Base-by-base conservation (phyloP, 345 rosid species). In the Cardamine resedifolia region DNA sequence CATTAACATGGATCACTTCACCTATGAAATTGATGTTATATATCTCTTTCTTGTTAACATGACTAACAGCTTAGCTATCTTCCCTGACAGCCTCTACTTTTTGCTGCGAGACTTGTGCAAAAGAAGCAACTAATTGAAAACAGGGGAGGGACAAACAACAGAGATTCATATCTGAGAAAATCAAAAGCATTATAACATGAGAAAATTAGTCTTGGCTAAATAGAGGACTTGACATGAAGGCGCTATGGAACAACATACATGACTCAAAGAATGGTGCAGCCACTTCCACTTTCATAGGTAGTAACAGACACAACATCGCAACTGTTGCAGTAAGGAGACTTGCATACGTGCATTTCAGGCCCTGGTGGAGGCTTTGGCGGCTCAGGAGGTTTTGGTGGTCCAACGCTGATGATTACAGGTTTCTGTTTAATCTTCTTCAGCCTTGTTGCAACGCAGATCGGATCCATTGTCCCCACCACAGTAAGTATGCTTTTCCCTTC, bases 381-480 rank as follows among this genome's bases (percentile, higher is more conserved):
- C 2, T 60, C 78, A 0, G 78, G 69, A 36, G 78, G 79, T 5
- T 75, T 68, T 16, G 68, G 78, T 70, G 79, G 71, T 70, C 80
- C 80, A 23, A 77, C 62, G 30, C 76, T 70, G 2, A 77, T 58
- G 48, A 77, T 77, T 6, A 77, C 80, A 21, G 80, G 80, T 49
- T 71, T 77, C 70, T 77, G 80, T 50, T 77, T 77, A 39, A 77
- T 77, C 67, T 70, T 77, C 67, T 39, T 71, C 2, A 77, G 57
- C 5, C 71, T 19, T 18, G 33, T 23, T 16, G 76, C 76, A 12
- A 77, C 72, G 5, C 80, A 77, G 3, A 77, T 18, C 38, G 80
- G 80, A 77, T 77, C 80, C 76, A 77, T 77, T 24, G 80, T 77
- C 8, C 80, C 80, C 6, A 77, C 63, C 49, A 77, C 80, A 3